phyloP scores from a whole-genome alignment of 1,284 basidiomycete species.

The Cryptococcus neoformans region DNA sequence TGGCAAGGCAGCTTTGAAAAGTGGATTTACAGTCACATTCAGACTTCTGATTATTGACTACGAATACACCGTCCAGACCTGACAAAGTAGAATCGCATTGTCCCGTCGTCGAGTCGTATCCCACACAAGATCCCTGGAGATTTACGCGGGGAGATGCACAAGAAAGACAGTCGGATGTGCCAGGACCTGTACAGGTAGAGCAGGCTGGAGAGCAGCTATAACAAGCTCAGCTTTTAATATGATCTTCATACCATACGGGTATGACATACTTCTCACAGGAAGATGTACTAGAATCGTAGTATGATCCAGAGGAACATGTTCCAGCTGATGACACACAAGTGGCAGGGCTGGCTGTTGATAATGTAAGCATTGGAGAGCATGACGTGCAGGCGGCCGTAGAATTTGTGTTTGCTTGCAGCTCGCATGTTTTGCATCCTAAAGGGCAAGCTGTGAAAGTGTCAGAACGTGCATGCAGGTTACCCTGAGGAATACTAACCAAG shows the following conservation, averaged over 20 bases:
- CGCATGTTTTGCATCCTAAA: slow-evolving; percentile 42
- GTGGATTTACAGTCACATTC: slow-evolving; percentile 48
- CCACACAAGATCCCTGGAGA: slow-evolving; percentile 44
- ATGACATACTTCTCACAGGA: slow-evolving; percentile 34
- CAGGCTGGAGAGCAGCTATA: slow-evolving; percentile 46
- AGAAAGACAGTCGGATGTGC: slow-evolving; percentile 37
- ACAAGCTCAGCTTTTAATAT: neutral
- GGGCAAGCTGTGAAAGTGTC: slow-evolving; percentile 44
- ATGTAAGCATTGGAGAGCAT: slow-evolving; percentile 30
- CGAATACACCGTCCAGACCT: slow-evolving; percentile 33
- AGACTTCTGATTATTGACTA: slow-evolving; percentile 42
- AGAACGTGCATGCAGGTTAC: neutral
- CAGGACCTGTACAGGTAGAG: slow-evolving; percentile 42
- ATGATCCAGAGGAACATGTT: slow-evolving; percentile 34
- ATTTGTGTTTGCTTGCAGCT: slow-evolving; percentile 24
- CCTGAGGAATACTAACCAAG: slow-evolving; percentile 29
- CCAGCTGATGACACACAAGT: slow-evolving; percentile 29
- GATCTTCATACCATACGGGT: neutral
- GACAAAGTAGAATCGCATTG: slow-evolving; percentile 43
- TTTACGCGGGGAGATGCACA: slow-evolving; percentile 40
- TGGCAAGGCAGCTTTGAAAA: neutral
- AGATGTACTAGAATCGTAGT: slow-evolving; percentile 29
- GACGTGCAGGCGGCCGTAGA: slow-evolving; percentile 16
- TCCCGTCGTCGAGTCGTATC: slow-evolving; percentile 39
- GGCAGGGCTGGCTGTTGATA: slow-evolving; percentile 31